Base-by-base conservation (phyloP, 495 filamentous ascomycete genomes). In the Lasiosphaeriaceae sp. region DNA sequence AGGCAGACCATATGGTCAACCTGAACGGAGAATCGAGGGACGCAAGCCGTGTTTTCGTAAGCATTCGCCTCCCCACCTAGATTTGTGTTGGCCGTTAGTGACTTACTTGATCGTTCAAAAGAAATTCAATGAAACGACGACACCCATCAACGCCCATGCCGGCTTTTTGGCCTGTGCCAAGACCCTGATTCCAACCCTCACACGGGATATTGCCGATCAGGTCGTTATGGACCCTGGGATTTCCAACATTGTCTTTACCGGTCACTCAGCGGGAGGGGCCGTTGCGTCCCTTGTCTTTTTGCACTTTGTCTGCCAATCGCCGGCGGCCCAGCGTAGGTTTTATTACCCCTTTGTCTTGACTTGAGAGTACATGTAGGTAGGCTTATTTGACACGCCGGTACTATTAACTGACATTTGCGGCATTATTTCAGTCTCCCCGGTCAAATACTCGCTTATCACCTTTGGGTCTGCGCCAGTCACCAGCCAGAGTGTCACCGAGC, bases 1-100 rank as follows among this genome's bases (percentile, higher is more conserved):
- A 47, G 16, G 26, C 53, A 3, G 53, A 55, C 45, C 53, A 55
- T 16, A 55, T 55, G 53, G 53, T 55, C 19, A 55, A 55, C 45
- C 47, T 55, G 53, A 55, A 55, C 22, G 53, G 35, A 2, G 47
- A 49, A 20, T 22, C 53, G 24, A 55, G 39, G 19, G 53, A 49
- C 37, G 34, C 29, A 0, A 39, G 45, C 16, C 2, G 20, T 16
- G 26, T 55, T 23, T 48, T 55, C 37, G 53, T 55, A 48, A 22
- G 53, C 9, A 17, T 34, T 29, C n/a, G n/a, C n/a, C n/a, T n/a
- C n/a, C n/a, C n/a, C n/a, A n/a, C n/a, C n/a, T n/a, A n/a, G n/a
- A n/a, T n/a, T n/a, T n/a, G n/a, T 23, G 17, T 31, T 47, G 21
- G 31, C 37, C 37, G 14, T 35, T 3, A 55, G 11, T n/a, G 37